phyloP scores from a whole-genome alignment of 768 basidiomycete genomes.

The Amanita fuliginea region DNA sequence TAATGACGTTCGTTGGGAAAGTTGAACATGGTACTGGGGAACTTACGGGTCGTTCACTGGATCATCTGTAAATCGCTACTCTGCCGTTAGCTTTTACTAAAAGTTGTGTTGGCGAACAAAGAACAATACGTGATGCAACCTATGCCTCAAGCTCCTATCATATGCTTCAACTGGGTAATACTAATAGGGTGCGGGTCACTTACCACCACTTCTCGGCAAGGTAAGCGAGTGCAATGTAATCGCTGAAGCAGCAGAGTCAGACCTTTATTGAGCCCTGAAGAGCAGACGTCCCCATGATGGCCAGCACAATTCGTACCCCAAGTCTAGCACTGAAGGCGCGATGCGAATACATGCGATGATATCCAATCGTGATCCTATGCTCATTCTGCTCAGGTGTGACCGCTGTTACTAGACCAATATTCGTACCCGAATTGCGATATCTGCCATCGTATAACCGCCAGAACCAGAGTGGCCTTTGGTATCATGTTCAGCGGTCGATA shows the following conservation, averaged over 20 bases:
- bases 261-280: slow-evolving; percentile 79
- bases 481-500: slow-evolving; percentile 35
- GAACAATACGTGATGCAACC: slow-evolving; percentile 59
- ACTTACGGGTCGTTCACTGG: slow-evolving; percentile 54
- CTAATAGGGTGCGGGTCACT: neutral
- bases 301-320: slow-evolving; percentile 45
- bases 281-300: slow-evolving; percentile 57
- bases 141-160: slow-evolving; percentile 68
- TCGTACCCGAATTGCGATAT: slow-evolving; percentile 59
- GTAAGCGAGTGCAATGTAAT: neutral
- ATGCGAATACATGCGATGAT: slow-evolving; percentile 75
- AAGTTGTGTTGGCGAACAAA: neutral
- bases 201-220: neutral
- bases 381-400: neutral
- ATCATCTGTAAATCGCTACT: slow-evolving; percentile 60
- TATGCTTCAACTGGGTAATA: too few relatives aligned
- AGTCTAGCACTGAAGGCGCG: slow-evolving; percentile 51
- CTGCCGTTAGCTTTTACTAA: neutral
- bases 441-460: slow-evolving; percentile 58
- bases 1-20: slow-evolving; percentile 14
- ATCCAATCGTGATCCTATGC: slow-evolving; percentile 59
- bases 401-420: neutral
- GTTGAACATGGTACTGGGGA: neutral
- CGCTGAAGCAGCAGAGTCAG: slow-evolving; percentile 6
- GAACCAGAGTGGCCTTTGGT: slow-evolving; percentile 31